A percentile compares a stretch with the other conserved stretches of the same genome.
These are phyloP conservation scores for Phialophora chinensis DNA, from an alignment of 2,329 filamentous ascomycete genomes.

Conservation along the genomic window DNA sequence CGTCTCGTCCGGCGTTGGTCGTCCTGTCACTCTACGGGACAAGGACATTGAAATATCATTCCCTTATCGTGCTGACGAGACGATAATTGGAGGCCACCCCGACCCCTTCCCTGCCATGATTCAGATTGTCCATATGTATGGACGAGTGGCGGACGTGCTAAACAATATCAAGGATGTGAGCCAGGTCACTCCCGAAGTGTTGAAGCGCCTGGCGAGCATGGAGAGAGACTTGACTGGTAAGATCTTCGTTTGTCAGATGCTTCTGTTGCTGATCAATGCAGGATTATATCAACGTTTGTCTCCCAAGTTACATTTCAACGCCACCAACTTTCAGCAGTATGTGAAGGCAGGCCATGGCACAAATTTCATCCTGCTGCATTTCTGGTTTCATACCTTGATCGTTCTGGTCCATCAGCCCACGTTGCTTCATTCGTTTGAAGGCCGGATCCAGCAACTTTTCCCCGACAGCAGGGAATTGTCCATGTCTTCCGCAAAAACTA, in stretches of 20 bases:
- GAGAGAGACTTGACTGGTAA: constrained; percentile 75
- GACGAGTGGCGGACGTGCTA: constrained; percentile 79
- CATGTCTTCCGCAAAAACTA: constrained; percentile 90
- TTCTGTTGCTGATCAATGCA: constrained; percentile 20
- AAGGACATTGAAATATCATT: constrained; percentile 84
- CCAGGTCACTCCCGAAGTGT: constrained; percentile 76
- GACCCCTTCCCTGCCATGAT: constrained; percentile 80
- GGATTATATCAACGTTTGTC: constrained; percentile 76
- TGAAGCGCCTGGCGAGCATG: constrained; percentile 75
- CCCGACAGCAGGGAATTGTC: constrained; percentile 80
- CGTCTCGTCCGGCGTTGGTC: constrained; percentile 84
- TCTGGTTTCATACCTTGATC: constrained; percentile 49
- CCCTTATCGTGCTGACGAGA: constrained; percentile 60
- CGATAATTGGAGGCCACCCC: constrained; percentile 69
- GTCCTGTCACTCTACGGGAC: constrained; percentile 81
- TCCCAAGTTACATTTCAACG: constrained; percentile 78
- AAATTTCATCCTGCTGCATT: constrained; percentile 83
- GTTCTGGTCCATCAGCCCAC: constrained; percentile 61
- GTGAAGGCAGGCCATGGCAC: constrained; percentile 80
- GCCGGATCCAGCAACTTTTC: constrained; percentile 72
- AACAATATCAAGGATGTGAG: constrained; percentile 78
- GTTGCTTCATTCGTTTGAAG: constrained; percentile 76
- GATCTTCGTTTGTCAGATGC: constrained; percentile 45
- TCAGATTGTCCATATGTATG: constrained; percentile 84
- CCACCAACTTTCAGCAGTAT: constrained; percentile 83